Evolutionary conservation across 768 basidiomycete species (phyloP).

Genomic region (Ephemerocybe angulata): DNA sequence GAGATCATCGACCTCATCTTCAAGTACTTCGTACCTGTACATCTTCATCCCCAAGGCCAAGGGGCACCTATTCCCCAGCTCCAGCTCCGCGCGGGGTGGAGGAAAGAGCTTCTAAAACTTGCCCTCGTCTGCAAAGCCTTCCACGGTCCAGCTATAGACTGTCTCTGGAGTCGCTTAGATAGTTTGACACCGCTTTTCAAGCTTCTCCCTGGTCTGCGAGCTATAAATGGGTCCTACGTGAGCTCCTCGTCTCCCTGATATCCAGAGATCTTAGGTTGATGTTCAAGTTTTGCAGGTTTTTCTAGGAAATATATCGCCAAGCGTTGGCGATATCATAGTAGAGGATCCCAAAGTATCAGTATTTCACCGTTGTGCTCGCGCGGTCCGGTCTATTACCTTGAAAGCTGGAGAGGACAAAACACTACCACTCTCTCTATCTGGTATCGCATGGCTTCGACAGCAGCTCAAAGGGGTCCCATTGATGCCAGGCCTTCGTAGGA

Average conservation of each 20-base stretch:
- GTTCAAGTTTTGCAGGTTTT: background rate
- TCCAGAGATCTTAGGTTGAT: background rate
- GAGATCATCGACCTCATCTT: background rate
- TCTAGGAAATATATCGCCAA: too few species aligned
- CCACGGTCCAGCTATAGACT: conserved; percentile 7
- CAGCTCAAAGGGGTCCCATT: background rate
- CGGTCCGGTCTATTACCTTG: background rate
- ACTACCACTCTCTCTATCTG: background rate
- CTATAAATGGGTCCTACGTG: background rate
- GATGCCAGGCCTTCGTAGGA: background rate
- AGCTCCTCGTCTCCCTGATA: background rate
- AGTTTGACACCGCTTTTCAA: conserved; percentile 1
- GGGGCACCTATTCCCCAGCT: too few species aligned
- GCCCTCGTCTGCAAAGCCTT: conserved; percentile 12
- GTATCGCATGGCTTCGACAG: background rate
- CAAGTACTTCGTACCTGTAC: background rate
- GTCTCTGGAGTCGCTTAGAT: conserved; percentile 7
- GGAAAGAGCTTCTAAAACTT: background rate
- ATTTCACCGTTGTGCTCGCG: background rate
- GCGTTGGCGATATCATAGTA: background rate
- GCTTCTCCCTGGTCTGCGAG: background rate
- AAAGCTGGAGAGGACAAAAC: too few species aligned
- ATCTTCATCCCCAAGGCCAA: too few species aligned
- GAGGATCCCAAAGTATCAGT: background rate
- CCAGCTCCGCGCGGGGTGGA: background rate